phyloP scores from a whole-genome alignment of 225 moss, liverwort and hornwort genomes.

The Physcomitrellopsis africana region DNA sequence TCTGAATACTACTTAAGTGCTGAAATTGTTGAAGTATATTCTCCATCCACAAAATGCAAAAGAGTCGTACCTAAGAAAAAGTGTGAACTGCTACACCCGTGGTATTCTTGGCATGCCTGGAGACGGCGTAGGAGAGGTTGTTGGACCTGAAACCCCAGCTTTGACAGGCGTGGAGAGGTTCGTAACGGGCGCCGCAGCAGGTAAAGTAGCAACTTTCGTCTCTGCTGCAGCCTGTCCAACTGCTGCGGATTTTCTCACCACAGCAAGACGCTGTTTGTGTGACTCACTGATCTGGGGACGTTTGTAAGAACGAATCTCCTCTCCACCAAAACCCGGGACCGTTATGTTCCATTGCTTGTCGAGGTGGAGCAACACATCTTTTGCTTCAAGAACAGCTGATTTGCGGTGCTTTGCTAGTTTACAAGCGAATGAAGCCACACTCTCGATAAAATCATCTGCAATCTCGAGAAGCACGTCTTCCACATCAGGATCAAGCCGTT shows the following conservation, averaged over 20 bases:
- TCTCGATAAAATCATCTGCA: slow-evolving; percentile 94
- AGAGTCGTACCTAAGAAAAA: too few species aligned
- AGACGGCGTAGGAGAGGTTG: slow-evolving; percentile 49
- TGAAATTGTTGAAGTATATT: too few species aligned
- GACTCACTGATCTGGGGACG: slow-evolving; percentile 74
- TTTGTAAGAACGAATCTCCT: slow-evolving; percentile 87
- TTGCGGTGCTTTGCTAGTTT: slow-evolving; percentile 90
- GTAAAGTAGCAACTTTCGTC: slow-evolving; percentile 25
- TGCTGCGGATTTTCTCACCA: slow-evolving; percentile 86
- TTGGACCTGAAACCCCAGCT: slow-evolving; percentile 32
- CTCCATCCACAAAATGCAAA: too few species aligned
- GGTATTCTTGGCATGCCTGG: slow-evolving; percentile 60
- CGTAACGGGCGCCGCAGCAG: slow-evolving; percentile 26
- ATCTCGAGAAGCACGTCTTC: slow-evolving; percentile 91
- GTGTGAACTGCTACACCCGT: slow-evolving; percentile 37
- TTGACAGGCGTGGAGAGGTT: slow-evolving; percentile 51
- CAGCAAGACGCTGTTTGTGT: slow-evolving; percentile 93
- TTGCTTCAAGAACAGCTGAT: slow-evolving; percentile 78
- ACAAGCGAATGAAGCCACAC: slow-evolving; percentile 87
- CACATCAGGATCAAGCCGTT: slow-evolving; percentile 88
- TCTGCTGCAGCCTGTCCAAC: slow-evolving; percentile 60
- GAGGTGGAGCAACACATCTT: slow-evolving; percentile 88
- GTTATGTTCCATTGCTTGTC: slow-evolving; percentile 87
- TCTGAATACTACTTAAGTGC: too few species aligned
- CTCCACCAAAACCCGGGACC: slow-evolving; percentile 93